Conservation (phyloP, 495 filamentous ascomycete genomes). For the Aspergillus homomorphus region DNA sequence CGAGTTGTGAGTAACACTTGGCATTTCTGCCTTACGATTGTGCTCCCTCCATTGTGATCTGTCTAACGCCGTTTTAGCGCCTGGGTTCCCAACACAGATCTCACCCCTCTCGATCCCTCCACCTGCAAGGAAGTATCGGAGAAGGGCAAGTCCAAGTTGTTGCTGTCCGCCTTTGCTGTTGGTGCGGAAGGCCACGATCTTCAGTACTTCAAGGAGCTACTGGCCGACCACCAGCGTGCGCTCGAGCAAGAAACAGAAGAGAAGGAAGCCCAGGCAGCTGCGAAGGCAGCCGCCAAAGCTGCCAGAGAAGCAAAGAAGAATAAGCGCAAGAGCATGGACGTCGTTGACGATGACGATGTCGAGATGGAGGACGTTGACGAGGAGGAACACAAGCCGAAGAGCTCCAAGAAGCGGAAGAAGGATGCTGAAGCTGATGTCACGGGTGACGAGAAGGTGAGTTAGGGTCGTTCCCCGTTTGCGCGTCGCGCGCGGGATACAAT, state of each 20-base stretch:
- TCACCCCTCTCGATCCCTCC: slow-evolving; percentile 69
- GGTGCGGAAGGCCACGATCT: slow-evolving; percentile 70
- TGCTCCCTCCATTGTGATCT: background rate
- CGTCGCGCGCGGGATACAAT: background rate
- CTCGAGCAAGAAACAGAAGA: slow-evolving; percentile 62
- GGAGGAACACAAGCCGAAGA: slow-evolving; percentile 52
- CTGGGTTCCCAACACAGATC: slow-evolving; percentile 78
- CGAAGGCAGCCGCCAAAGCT: slow-evolving; percentile 58
- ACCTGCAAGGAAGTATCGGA: slow-evolving; percentile 60
- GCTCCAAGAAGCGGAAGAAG: slow-evolving; percentile 67
- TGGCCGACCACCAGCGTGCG: slow-evolving; percentile 57
- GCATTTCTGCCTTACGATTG: background rate
- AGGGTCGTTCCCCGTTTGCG: background rate
- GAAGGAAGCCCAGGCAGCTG: slow-evolving; percentile 53
- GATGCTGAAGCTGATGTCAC: slow-evolving; percentile 57
- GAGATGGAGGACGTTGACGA: slow-evolving; percentile 72
- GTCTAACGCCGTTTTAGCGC: slow-evolving; percentile 52
- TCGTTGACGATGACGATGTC: slow-evolving; percentile 59
- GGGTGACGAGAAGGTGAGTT: slow-evolving; percentile 38
- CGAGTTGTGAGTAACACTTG: slow-evolving; percentile 73
- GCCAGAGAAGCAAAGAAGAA: slow-evolving; percentile 59
- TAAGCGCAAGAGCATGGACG: slow-evolving; percentile 58
- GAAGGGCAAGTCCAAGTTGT: slow-evolving; percentile 69
- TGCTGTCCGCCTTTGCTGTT: slow-evolving; percentile 69
- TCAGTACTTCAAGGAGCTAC: slow-evolving; percentile 70